A percentile compares a stretch with the other conserved stretches of the same genome.
Evolutionary conservation across 139 green algal species (phyloP).

Genomic region (Deuterostichococcus epilithicus): DNA sequence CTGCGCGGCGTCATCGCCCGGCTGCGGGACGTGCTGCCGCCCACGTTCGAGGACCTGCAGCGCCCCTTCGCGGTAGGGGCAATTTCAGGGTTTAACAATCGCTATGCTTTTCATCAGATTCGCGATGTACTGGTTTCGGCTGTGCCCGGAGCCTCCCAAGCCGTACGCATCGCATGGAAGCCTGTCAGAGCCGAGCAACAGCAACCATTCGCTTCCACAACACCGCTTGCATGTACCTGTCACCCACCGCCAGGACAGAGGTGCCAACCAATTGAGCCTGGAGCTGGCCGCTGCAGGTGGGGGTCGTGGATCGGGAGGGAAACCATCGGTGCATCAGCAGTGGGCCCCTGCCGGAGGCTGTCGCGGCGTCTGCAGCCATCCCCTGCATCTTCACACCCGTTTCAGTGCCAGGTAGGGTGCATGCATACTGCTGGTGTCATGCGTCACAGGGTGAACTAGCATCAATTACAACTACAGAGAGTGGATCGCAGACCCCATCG

Average conservation of each 20-base stretch:
- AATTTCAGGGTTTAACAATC: not conserved
- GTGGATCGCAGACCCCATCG: too few species aligned
- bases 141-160: too few species aligned
- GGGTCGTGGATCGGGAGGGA: conserved; percentile 54
- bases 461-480: too few species aligned
- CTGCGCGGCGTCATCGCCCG: conserved; percentile 48
- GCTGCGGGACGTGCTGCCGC: conserved; percentile 66
- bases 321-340: conserved; percentile 67
- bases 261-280: too few species aligned
- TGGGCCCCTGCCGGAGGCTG: conserved; percentile 75
- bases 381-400: conserved; percentile 76
- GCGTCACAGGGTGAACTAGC: too few species aligned
- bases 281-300: conserved; percentile 37
- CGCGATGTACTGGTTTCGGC: too few species aligned
- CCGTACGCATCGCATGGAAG: too few species aligned
- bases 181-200: too few species aligned
- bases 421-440: not conserved
- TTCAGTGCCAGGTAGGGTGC: conserved; percentile 54
- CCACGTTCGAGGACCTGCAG: conserved; percentile 76
- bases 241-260: too few species aligned
- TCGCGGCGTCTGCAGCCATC: conserved; percentile 83
- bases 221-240: too few species aligned
- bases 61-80: not conserved
- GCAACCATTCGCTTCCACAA: too few species aligned
- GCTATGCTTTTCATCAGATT: too few species aligned